phyloP scores from a whole-genome alignment of 257 asterid genomes.

The Solanum virginianum region DNA sequence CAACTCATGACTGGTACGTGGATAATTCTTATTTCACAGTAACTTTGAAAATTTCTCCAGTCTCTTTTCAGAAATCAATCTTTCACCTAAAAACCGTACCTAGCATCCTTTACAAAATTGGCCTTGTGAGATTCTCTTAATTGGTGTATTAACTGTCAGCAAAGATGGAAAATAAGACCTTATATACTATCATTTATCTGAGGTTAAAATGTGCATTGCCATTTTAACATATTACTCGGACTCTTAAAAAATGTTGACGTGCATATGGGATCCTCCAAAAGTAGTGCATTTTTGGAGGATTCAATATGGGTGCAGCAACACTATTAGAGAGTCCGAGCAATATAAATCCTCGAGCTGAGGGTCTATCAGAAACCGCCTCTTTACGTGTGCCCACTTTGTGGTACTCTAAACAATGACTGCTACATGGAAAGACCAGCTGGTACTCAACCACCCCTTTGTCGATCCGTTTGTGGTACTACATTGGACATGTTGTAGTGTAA shows the following conservation, averaged over 20 bases:
- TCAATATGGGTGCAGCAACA: neutral
- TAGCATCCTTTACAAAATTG: neutral
- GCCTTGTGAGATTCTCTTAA: neutral
- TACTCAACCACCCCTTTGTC: slow-evolving; percentile 85
- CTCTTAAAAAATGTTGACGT: neutral
- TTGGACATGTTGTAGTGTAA: accelerated
- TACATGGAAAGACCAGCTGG: slow-evolving; percentile 62
- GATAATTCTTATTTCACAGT: neutral
- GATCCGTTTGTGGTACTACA: slow-evolving; percentile 15
- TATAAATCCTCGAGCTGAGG: neutral
- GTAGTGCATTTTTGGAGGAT: neutral
- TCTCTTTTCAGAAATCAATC: neutral
- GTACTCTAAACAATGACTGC: slow-evolving; percentile 72
- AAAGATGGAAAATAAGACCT: neutral
- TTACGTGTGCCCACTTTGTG: neutral
- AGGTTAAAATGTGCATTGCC: neutral
- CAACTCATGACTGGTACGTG: slow-evolving; percentile 71
- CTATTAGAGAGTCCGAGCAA: neutral
- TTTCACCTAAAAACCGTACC: neutral
- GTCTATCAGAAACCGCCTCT: neutral
- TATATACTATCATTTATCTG: neutral
- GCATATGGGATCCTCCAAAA: neutral
- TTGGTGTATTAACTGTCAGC: neutral
- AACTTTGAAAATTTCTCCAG: neutral
- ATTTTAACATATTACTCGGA: neutral